Conservation (phyloP, 139 green algal species). For the Ostreobium quekettii region DNA sequence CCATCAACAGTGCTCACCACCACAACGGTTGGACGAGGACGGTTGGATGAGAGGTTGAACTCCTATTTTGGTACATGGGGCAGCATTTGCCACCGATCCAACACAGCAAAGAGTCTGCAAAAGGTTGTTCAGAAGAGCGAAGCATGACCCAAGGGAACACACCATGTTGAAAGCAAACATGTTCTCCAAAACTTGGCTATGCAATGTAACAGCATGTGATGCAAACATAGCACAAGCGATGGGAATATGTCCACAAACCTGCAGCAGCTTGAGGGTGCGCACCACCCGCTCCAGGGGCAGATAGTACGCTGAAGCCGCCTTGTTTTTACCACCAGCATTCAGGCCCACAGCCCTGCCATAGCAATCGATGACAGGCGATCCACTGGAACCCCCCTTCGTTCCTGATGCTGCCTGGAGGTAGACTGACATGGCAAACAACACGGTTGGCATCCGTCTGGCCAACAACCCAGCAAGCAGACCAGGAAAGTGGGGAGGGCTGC, state of each 20-base stretch:
- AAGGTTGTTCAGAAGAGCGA: background rate
- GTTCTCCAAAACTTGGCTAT: no score
- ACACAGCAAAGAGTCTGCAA: slow-evolving; percentile 4
- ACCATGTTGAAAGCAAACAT: no score
- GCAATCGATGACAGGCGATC: slow-evolving; percentile 72
- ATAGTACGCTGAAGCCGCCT: slow-evolving; percentile 80
- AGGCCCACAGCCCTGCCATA: slow-evolving; percentile 70
- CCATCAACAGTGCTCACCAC: no score
- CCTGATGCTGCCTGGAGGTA: slow-evolving; percentile 69
- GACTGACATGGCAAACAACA: slow-evolving; percentile 25
- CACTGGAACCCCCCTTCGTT: slow-evolving; percentile 45
- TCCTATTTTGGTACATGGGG: no score
- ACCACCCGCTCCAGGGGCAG: slow-evolving; percentile 77
- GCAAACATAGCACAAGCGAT: no score
- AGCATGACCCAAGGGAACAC: background rate
- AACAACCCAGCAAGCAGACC: no score
- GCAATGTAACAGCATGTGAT: no score
- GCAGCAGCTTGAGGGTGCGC: slow-evolving; percentile 61
- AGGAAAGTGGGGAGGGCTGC: no score
- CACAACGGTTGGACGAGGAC: no score
- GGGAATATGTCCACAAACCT: no score
- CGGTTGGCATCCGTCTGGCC: background rate
- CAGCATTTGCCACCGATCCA: no score
- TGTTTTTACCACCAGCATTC: slow-evolving; percentile 83
- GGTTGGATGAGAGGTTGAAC: no score